phyloP scores from a whole-genome alignment of 768 basidiomycete genomes.

The Tylopilus vinaceipallidus region DNA sequence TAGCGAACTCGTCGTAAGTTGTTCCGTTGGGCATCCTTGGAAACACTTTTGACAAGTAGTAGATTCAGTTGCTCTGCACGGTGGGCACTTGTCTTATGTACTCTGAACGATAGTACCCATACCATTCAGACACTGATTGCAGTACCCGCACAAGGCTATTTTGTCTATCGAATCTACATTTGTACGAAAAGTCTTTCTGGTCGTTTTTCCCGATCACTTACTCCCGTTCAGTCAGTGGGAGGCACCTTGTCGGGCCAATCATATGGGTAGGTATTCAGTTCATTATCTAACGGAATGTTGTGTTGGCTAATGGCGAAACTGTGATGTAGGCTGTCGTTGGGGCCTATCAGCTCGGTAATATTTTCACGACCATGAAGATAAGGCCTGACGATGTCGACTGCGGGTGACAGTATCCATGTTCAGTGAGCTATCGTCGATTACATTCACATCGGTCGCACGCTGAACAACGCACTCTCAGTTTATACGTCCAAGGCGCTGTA shows the following conservation, averaged over 20 bases:
- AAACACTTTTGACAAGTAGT: neutral
- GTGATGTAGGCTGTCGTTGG: neutral
- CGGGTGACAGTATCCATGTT: neutral
- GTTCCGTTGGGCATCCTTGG: neutral
- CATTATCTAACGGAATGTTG: no score
- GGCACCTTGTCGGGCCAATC: neutral
- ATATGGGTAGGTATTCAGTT: slow-evolving; percentile 7
- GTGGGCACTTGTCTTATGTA: neutral
- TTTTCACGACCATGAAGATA: neutral
- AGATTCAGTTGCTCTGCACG: slow-evolving; percentile 1
- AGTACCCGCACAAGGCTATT: no score
- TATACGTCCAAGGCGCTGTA: neutral
- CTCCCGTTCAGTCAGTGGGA: slow-evolving; percentile 1
- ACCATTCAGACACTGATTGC: no score
- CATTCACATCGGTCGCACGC: no score
- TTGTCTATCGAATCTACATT: no score
- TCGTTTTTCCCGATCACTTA: neutral
- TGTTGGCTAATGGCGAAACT: neutral
- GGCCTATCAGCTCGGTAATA: slow-evolving; percentile 2
- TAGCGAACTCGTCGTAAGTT: slow-evolving; percentile 8
- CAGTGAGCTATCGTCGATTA: neutral
- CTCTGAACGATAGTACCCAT: no score
- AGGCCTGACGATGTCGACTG: neutral
- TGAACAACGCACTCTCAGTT: slow-evolving; percentile 3
- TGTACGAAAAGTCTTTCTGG: no score